phyloP scores from a whole-genome alignment of 495 filamentous ascomycete genomes.

The Penicillium macrosclerotiorum region DNA sequence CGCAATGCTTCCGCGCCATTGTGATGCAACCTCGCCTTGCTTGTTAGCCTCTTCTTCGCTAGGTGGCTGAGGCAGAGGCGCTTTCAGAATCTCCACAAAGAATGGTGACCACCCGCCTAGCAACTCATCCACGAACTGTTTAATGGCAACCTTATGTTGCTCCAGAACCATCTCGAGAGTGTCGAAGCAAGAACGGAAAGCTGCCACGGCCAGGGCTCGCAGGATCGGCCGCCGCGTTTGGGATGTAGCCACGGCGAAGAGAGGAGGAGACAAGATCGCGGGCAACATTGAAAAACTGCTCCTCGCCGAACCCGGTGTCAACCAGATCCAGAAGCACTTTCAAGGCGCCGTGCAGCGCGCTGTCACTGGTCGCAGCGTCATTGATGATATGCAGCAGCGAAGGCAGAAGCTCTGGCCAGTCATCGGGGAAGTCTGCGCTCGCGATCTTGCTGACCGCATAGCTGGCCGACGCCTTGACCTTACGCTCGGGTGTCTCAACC shows the following conservation, averaged over 20 bases:
- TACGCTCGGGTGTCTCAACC: slow-evolving; percentile 66
- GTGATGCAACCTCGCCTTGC: slow-evolving; percentile 41
- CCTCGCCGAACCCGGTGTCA: slow-evolving; percentile 87
- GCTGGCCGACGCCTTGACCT: slow-evolving; percentile 81
- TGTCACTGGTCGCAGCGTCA: slow-evolving; percentile 60
- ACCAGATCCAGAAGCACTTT: slow-evolving; percentile 87
- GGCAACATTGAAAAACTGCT: slow-evolving; percentile 89
- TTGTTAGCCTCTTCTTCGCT: slow-evolving; percentile 55
- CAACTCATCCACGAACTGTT: slow-evolving; percentile 82
- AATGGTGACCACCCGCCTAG: slow-evolving; percentile 84
- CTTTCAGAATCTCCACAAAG: slow-evolving; percentile 70
- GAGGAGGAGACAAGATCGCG: slow-evolving; percentile 74
- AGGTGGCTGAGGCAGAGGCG: slow-evolving; percentile 63
- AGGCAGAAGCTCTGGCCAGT: slow-evolving; percentile 85
- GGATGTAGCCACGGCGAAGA: slow-evolving; percentile 79
- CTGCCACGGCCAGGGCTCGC: slow-evolving; percentile 77
- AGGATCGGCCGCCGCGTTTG: slow-evolving; percentile 68
- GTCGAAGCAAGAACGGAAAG: slow-evolving; percentile 89
- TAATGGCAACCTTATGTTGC: slow-evolving; percentile 79
- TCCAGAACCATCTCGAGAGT: slow-evolving; percentile 94
- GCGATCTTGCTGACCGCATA: slow-evolving; percentile 96
- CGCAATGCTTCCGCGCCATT: slow-evolving; percentile 75
- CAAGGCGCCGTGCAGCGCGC: slow-evolving; percentile 83
- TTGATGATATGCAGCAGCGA: slow-evolving; percentile 73
- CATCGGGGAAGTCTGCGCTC: slow-evolving; percentile 85